Conservation (phyloP, 1,139 yeast species). For the Diutina siamensis region DNA sequence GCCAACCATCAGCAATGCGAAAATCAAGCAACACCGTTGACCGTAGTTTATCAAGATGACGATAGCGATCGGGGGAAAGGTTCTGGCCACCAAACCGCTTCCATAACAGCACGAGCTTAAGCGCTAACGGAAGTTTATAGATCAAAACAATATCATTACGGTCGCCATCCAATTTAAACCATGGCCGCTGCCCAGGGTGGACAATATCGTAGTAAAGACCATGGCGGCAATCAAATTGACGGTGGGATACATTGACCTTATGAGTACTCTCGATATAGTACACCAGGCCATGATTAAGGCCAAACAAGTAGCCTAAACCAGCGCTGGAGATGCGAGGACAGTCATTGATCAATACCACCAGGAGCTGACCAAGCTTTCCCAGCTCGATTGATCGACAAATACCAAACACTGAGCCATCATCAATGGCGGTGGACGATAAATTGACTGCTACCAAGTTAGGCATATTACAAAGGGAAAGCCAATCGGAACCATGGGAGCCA, state of each 20-base stretch:
- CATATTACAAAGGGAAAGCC: background rate
- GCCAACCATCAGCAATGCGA: background rate
- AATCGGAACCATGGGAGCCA: background rate
- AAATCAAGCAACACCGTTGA: background rate
- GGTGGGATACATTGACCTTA: background rate
- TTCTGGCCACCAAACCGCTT: background rate
- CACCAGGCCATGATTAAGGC: background rate
- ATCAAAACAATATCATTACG: constrained; percentile 1
- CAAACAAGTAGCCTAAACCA: background rate
- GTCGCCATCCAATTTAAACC: constrained; percentile 1
- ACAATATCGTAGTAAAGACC: constrained; percentile 2
- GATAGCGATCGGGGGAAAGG: background rate
- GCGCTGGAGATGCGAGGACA: background rate
- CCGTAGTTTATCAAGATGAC: background rate
- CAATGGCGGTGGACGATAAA: background rate
- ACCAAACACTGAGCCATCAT: background rate
- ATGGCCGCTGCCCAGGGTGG: background rate
- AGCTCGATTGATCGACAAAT: background rate
- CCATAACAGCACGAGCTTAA: constrained; percentile 1
- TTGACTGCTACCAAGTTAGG: background rate
- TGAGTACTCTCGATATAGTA: background rate
- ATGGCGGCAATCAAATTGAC: background rate
- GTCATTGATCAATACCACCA: background rate
- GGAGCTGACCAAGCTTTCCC: background rate
- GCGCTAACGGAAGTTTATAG: background rate